These are phyloP conservation scores for Yarrowia deformans DNA, from an alignment of 805 yeast species.

Conservation along the genomic window DNA sequence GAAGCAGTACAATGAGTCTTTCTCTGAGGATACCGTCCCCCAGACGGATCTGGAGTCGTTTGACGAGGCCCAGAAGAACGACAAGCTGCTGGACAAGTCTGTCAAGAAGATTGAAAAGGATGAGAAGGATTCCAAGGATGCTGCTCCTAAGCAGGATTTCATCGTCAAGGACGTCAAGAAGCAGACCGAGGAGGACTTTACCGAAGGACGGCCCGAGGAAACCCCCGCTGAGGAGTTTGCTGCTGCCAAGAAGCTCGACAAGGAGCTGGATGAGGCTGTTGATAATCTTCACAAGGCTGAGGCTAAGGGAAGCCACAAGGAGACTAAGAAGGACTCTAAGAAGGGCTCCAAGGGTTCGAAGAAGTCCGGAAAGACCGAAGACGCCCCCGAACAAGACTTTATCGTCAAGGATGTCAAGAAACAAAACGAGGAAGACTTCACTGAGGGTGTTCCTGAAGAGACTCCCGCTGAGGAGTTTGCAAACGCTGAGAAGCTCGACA, in stretches of 20 bases:
- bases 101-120: conserved; percentile 18
- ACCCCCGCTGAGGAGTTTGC: conserved; percentile 30
- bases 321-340: neutral
- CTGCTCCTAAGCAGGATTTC: conserved; percentile 37
- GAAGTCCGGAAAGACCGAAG: conserved; percentile 31
- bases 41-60: conserved; percentile 40
- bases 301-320: conserved; percentile 21
- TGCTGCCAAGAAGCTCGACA: neutral
- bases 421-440: conserved; percentile 3
- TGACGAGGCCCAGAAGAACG: conserved; percentile 37
- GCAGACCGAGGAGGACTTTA: conserved; percentile 32
- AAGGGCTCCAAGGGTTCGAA: conserved; percentile 39
- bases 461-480: conserved; percentile 27
- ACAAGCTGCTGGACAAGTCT: conserved; percentile 35
- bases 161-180: conserved; percentile 21
- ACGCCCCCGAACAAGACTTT: conserved; percentile 9
- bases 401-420: conserved; percentile 6
- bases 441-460: conserved; percentile 9
- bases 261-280: conserved; percentile 2
- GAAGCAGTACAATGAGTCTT: conserved; percentile 19
- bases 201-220: conserved; percentile 2
- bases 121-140: conserved; percentile 31
- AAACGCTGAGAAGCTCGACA: neutral
- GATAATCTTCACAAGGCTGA: conserved; percentile 9
- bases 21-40: conserved; percentile 36